A percentile compares a stretch with the other conserved stretches of the same genome.
Evolutionary conservation across 306 rosid species (phyloP).

Genomic region (Potentilla sterilis): DNA sequence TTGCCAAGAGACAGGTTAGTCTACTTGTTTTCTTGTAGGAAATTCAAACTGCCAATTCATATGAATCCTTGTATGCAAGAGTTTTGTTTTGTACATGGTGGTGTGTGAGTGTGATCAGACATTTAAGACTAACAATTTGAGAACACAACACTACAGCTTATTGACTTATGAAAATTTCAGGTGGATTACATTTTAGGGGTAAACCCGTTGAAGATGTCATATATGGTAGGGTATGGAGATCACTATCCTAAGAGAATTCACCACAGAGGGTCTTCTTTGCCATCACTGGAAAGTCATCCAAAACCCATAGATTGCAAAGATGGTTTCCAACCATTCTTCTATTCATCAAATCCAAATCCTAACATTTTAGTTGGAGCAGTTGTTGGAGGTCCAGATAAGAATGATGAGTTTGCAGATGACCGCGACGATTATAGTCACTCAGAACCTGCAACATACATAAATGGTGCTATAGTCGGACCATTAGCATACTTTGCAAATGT

Average conservation of each 20-base stretch:
- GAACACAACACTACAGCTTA: neutral
- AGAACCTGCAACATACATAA: constrained; percentile 79
- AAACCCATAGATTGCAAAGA: constrained; percentile 69
- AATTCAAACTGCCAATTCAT: neutral
- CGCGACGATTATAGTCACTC: constrained; percentile 78
- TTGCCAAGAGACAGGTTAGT: constrained; percentile 70
- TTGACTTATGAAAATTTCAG: constrained; percentile 34
- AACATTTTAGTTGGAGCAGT: constrained; percentile 74
- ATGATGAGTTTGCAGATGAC: constrained; percentile 68
- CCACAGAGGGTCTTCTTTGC: constrained; percentile 93
- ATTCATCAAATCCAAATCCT: constrained; percentile 69
- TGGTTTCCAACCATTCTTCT: constrained; percentile 66
- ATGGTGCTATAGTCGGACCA: constrained; percentile 77
- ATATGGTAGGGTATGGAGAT: constrained; percentile 88
- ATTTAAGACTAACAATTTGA: neutral
- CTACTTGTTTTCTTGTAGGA: neutral
- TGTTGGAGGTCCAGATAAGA: constrained; percentile 84
- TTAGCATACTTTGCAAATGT: constrained; percentile 67
- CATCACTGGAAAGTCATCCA: constrained; percentile 62
- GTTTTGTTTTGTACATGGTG: neutral
- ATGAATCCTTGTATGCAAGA: neutral
- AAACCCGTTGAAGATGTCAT: constrained; percentile 75
- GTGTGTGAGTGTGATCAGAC: too few relatives aligned
- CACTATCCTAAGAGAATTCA: constrained; percentile 74
- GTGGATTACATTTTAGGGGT: constrained; percentile 84